Evolutionary conservation across 805 yeast species (phyloP).

Genomic region (Saccharomycopsis sp.): DNA sequence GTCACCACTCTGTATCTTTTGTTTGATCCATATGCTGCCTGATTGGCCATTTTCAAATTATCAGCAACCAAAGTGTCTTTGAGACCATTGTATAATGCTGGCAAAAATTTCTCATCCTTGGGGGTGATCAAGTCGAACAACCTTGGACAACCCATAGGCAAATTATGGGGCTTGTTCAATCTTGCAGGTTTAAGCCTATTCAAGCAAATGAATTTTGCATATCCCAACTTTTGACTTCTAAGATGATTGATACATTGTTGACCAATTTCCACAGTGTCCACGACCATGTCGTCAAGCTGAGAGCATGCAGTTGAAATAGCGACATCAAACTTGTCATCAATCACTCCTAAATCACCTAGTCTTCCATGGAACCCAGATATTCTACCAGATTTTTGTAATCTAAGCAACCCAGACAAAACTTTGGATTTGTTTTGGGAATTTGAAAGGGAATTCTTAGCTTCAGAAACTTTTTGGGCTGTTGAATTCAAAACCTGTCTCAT

Average conservation of each 20-base stretch:
- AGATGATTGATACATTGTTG: constrained; percentile 74
- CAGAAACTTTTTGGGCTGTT: constrained; percentile 54
- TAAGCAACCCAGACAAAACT: constrained; percentile 59
- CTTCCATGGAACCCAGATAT: constrained; percentile 82
- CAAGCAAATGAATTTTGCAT: constrained; percentile 78
- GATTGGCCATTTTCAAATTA: constrained; percentile 69
- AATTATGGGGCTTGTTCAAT: constrained; percentile 40
- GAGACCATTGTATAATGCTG: constrained; percentile 84
- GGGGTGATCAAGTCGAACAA: constrained; percentile 76
- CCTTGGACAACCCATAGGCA: constrained; percentile 73
- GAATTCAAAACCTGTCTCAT: constrained; percentile 45
- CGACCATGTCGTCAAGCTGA: constrained; percentile 85
- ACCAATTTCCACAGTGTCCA: constrained; percentile 66
- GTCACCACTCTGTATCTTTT: constrained; percentile 86
- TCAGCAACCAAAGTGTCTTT: constrained; percentile 82
- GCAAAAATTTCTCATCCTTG: constrained; percentile 55
- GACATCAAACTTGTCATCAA: constrained; percentile 80
- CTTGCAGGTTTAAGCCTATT: constrained; percentile 62
- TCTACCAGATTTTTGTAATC: constrained; percentile 71
- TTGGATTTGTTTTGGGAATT: constrained; percentile 59
- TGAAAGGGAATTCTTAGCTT: constrained; percentile 52
- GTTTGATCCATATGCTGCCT: constrained; percentile 72
- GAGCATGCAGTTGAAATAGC: constrained; percentile 95
- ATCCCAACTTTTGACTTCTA: constrained; percentile 75
- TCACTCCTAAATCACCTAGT: constrained; percentile 85